Evolutionary conservation across 257 asterid species (phyloP), one percentile per base, ranked within the genome.

Genomic region (Solanum pinnatisectum): DNA sequence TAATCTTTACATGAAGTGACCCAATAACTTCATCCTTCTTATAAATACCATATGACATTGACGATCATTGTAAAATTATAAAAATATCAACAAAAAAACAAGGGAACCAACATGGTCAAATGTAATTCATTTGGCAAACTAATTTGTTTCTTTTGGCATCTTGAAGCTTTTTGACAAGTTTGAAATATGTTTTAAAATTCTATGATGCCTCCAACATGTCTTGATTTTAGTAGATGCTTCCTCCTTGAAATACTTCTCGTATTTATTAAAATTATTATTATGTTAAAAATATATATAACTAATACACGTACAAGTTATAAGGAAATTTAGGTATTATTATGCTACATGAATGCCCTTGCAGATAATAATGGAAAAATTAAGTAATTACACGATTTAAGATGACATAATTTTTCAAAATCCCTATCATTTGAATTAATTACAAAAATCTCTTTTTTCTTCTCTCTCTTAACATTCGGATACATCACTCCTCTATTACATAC

Each of bases 391-490:
- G 2, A 46, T 6, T 46, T 46, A 46, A 12, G 56, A 46, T 46
- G 4, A 46, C 7, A 46, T 46, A 0, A 46, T 4, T 2, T 14
- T 0, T 46, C 2, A 46, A 46, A 46, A 16, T 52, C 0, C 60
- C 60, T 52, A 16, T 0, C 10, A 16, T 52, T 52, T 16, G 0
- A 16, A 16, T 16, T 16, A 16, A 6, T 52, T 49, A 49, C 3
- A 16, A 5, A 49, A 16, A 18, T 16, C 0, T 3, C 0, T 18
- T 2, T 3, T 5, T 49, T 49, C 0, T 16, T 0, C 0, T 49
- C 1, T 49, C 23, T 49, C 23, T 49, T 16, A 16, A 49, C 3
- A 49, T 16, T 2, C 9, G 7, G 8, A 49, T 49, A 49, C 3
- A 49, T 49, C 9, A 49, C 9, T 16, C 60, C 23, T 0, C 0